Conservation (phyloP, 768 basidiomycete species). For the Leccinum ochraceum region DNA sequence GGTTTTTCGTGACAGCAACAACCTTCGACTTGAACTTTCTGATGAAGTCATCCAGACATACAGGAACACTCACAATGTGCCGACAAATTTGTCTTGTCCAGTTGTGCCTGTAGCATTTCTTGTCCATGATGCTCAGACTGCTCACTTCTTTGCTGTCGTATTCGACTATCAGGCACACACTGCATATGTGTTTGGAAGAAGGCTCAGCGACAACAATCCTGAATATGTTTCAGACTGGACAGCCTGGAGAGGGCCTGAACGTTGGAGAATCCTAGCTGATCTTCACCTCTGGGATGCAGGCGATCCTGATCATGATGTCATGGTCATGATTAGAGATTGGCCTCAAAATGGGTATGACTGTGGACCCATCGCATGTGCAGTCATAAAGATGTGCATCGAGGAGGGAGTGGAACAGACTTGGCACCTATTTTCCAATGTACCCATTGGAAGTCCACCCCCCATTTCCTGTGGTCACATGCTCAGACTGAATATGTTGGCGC, state of each 20-base stretch:
- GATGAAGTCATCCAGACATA: neutral
- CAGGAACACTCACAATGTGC: neutral
- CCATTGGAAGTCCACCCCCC: neutral
- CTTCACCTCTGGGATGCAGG: slow-evolving; percentile 1
- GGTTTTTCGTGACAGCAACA: neutral
- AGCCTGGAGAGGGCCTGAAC: slow-evolving; percentile 2
- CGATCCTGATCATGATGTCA: neutral
- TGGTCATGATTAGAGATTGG: neutral
- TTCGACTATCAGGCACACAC: neutral
- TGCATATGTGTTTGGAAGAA: slow-evolving; percentile 1
- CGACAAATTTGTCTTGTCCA: neutral
- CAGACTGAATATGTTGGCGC: neutral
- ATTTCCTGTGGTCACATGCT: slow-evolving; percentile 6
- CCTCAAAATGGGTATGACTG: slow-evolving; percentile 11
- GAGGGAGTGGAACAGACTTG: neutral
- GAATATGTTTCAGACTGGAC: neutral
- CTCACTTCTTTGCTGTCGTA: slow-evolving; percentile 1
- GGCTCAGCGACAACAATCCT: neutral
- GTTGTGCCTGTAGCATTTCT: neutral
- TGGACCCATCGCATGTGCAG: slow-evolving; percentile 1
- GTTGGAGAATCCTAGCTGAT: neutral
- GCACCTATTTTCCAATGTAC: neutral
- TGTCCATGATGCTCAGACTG: neutral
- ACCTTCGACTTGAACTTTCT: neutral
- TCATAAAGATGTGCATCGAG: slow-evolving; percentile 1